Base-by-base conservation (phyloP, 306 rosid genomes). In the Astragalus membranaceus region DNA sequence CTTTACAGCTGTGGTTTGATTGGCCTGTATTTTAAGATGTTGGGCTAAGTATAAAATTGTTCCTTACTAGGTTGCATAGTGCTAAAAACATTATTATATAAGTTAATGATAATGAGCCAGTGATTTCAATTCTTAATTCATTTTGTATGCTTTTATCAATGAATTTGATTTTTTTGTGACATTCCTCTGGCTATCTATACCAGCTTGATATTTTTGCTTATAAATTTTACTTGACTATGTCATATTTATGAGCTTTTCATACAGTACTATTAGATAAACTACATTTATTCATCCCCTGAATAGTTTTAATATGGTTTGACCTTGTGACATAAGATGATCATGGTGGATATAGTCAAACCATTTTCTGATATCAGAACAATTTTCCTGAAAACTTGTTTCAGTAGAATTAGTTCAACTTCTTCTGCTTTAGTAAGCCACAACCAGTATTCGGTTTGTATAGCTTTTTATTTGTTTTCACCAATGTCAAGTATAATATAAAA, bases 201-300 rank as follows among this genome's bases (percentile, higher is more conserved):
- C 20, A 36, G 70, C 75, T 79, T 75, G 63, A 64, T 49, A 14
- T 74, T 13, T 78, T 13, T 78, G 56, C 77, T 14, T 14, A 47
- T 58, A 49, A 57, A 61, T 50, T 20, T 60, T 62, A 44, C 44
- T 50, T 48, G 14, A 15, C 67, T 47, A 13, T 36, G 51, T 48
- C 56, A 20, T 42, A 7, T 64, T 41, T 48, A 54, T 8, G 39
- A 11, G 29, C 0, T 56, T 73, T 20, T 59, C 6, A 36, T 41
- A 3, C 0, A 9, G 4, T 35, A 20, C 71, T 32, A 48, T 55
- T 64, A 10, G 30, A 20, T 54, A 55, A 68, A 46, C 20, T 53
- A 53, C 49, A 51, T 33, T 11, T 69, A 15, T 70, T 55, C 58
- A n/a, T 63, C 66, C 51, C 55, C 43, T 48, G 33, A 30, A 6